A percentile compares a stretch with the other conserved stretches of the same genome.
Evolutionary conservation across 2,329 filamentous ascomycete genomes (phyloP).

Genomic region (Pseudocercospora ulei): DNA sequence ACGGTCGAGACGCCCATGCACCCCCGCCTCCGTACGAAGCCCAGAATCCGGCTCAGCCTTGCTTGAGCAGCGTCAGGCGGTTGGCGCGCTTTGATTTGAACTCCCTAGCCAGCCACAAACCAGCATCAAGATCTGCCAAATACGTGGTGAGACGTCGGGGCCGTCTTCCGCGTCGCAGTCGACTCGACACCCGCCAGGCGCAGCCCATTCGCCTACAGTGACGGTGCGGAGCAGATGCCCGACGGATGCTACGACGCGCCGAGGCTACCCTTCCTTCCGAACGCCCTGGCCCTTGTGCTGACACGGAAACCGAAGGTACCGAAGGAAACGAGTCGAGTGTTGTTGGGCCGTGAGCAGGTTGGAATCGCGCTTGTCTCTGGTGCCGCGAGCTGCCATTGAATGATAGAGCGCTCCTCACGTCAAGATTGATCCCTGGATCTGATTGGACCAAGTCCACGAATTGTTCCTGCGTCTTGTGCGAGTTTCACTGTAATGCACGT

Average conservation of each 20-base stretch:
- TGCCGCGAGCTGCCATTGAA: no score
- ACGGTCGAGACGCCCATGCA: no score
- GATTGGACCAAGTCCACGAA: neutral
- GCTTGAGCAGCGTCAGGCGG: conserved; percentile 1
- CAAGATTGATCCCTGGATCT: neutral
- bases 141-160: neutral
- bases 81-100: neutral
- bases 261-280: no score
- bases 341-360: no score
- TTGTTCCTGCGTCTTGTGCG: conserved; percentile 8
- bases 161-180: neutral
- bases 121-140: neutral
- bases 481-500: conserved; percentile 8
- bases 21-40: no score
- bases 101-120: no score
- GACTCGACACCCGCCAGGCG: neutral
- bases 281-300: no score
- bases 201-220: conserved; percentile 4
- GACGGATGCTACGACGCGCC: conserved; percentile 3
- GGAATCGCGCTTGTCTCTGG: no score
- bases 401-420: no score
- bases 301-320: no score
- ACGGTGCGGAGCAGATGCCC: conserved; percentile 6
- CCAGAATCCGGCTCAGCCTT: neutral
- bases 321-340: no score